phyloP scores from a whole-genome alignment of 805 yeast genomes.

The Wickerhamiella dianesei region DNA sequence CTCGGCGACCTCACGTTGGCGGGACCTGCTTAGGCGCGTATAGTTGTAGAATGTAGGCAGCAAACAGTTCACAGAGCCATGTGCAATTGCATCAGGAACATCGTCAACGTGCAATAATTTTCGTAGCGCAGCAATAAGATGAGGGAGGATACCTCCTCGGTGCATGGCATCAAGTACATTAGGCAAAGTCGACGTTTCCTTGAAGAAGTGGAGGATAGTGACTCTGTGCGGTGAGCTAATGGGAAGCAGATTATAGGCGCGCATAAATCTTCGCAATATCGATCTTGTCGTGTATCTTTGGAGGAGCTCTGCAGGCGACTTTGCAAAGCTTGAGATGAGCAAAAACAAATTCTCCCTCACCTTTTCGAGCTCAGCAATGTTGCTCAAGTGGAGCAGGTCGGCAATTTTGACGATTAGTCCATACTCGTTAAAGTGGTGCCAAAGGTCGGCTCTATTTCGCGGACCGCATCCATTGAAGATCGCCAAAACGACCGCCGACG shows the following conservation, averaged over 20 bases:
- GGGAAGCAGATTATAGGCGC: slow-evolving; percentile 17
- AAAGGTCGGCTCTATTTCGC: slow-evolving; percentile 16
- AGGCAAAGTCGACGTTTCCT: slow-evolving; percentile 23
- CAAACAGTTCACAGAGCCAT: slow-evolving; percentile 32
- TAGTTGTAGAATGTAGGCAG: slow-evolving; percentile 40
- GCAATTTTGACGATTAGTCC: slow-evolving; percentile 10
- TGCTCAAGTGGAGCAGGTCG: slow-evolving; percentile 9
- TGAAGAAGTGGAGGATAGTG: slow-evolving; percentile 32
- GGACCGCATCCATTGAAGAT: slow-evolving; percentile 17
- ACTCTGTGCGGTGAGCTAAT: slow-evolving; percentile 25
- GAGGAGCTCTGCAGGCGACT: slow-evolving; percentile 35
- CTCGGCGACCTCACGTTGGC: slow-evolving; percentile 35
- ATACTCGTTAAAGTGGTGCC: slow-evolving; percentile 16
- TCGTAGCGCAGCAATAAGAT: slow-evolving; percentile 27
- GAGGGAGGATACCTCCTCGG: slow-evolving; percentile 31
- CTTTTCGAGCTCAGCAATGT: slow-evolving; percentile 5
- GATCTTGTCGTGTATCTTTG: slow-evolving; percentile 15
- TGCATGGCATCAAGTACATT: slow-evolving; percentile 21
- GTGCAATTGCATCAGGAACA: slow-evolving; percentile 13
- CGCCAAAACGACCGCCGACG: slow-evolving; percentile 9
- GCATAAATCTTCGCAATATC: slow-evolving; percentile 27
- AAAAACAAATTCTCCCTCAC: slow-evolving; percentile 11
- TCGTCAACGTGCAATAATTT: slow-evolving; percentile 12
- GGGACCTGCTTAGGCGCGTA: slow-evolving; percentile 34
- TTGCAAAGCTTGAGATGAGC: slow-evolving; percentile 22